A percentile compares a stretch with the other conserved stretches of the same genome.
These are phyloP conservation scores for Aspergillus viridinutans DNA, from an alignment of 2,329 filamentous ascomycete species.

Conservation along the genomic window DNA sequence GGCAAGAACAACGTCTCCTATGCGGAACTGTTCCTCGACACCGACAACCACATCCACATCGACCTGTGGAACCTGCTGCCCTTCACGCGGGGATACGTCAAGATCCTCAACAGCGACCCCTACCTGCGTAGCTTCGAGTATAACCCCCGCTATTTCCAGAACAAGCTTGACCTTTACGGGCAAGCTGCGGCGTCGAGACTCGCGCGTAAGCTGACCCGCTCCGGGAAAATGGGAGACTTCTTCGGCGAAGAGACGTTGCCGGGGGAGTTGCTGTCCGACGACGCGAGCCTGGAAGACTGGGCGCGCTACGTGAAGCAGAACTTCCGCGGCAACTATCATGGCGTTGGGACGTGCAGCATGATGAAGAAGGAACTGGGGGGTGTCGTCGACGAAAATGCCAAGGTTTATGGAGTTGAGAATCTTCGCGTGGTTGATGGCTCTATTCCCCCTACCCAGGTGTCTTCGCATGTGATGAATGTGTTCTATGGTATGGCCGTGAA, in stretches of 20 bases:
- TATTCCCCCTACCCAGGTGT: slow-evolving; percentile 31
- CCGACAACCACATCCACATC: slow-evolving; percentile 19
- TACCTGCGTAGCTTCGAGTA: slow-evolving; percentile 20
- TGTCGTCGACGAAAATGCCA: slow-evolving; percentile 27
- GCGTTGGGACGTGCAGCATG: slow-evolving; percentile 32
- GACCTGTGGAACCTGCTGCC: slow-evolving; percentile 28
- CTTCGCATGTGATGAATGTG: slow-evolving; percentile 27
- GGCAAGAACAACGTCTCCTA: slow-evolving; percentile 21
- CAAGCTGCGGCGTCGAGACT: slow-evolving; percentile 26
- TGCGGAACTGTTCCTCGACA: slow-evolving; percentile 26
- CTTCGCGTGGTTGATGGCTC: slow-evolving; percentile 37
- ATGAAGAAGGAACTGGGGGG: slow-evolving; percentile 27
- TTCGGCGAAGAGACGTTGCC: slow-evolving; percentile 15
- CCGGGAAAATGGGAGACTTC: slow-evolving; percentile 15
- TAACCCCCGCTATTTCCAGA: slow-evolving; percentile 24
- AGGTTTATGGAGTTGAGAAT: slow-evolving; percentile 28
- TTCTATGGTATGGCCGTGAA: slow-evolving; percentile 29
- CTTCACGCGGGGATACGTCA: slow-evolving; percentile 25
- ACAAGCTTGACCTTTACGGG: slow-evolving; percentile 25
- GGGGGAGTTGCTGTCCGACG: slow-evolving; percentile 7
- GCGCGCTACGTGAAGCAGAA: slow-evolving; percentile 17
- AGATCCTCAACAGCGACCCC: slow-evolving; percentile 21
- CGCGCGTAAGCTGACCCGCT: slow-evolving; percentile 18
- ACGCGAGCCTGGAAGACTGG: slow-evolving; percentile 23
- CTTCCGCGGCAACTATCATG: slow-evolving; percentile 30